Evolutionary conservation across 306 rosid genomes (phyloP).

Genomic region (Psophocarpus tetragonolobus): DNA sequence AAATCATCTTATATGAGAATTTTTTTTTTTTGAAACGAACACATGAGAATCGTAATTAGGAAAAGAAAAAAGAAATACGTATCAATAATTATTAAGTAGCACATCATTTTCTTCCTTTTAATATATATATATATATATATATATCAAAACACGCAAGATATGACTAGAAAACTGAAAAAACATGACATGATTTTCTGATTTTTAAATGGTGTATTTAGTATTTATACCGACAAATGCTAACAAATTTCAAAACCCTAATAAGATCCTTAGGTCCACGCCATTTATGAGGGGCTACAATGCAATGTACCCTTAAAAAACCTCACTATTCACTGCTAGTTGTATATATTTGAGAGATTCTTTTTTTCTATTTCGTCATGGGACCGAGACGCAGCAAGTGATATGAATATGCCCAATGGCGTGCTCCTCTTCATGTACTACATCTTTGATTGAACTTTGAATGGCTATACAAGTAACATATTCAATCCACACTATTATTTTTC

Average conservation of each 20-base stretch:
- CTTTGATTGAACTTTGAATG: constrained; percentile 5
- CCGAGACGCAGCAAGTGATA: constrained; percentile 1
- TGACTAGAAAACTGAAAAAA: background rate
- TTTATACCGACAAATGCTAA: constrained; percentile 16
- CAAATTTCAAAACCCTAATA: background rate
- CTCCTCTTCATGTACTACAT: constrained; percentile 13
- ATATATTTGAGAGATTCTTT: background rate
- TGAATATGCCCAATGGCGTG: background rate
- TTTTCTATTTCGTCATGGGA: background rate
- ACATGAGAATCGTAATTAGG: background rate
- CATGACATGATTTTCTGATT: background rate
- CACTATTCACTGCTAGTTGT: background rate
- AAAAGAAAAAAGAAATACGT: background rate
- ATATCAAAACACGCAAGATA: constrained; percentile 8
- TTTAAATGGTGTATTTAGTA: background rate
- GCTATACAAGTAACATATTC: constrained; percentile 18
- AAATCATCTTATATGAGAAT: constrained; percentile 16
- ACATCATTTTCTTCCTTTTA: constrained; percentile 9
- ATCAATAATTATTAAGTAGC: constrained; percentile 2
- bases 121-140: background rate
- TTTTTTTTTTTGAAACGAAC: too few species aligned
- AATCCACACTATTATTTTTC: background rate
- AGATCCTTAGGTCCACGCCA: background rate
- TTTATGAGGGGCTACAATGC: background rate
- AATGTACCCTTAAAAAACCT: background rate